Percentiles rank a stretch among this genome's conserved stretches.
These are phyloP conservation scores for Venturia aucupariae DNA, from an alignment of 2,329 filamentous ascomycete species.

Conservation along the genomic window DNA sequence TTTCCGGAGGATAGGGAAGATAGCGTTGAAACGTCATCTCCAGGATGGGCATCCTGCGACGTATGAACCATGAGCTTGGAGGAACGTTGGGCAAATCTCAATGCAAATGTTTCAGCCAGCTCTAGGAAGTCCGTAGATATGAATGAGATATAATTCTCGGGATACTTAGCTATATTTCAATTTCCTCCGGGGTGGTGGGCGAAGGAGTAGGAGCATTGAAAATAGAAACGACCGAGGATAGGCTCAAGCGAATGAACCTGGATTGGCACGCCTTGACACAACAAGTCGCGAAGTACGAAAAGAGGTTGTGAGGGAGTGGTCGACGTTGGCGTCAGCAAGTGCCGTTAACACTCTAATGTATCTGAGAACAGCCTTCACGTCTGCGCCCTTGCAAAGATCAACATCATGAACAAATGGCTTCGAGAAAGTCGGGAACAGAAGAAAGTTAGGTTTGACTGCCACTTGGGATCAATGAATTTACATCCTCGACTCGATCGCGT, in stretches of 20 bases:
- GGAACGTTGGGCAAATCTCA: slow-evolving; percentile 3
- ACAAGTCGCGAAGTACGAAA: not conserved
- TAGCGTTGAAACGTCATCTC: slow-evolving; percentile 31
- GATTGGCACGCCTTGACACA: not conserved
- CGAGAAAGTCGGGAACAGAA: no score
- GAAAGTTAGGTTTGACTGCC: no score
- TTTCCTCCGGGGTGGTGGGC: not conserved
- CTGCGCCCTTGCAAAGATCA: not conserved
- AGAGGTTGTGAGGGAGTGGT: not conserved
- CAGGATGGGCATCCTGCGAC: slow-evolving; percentile 20
- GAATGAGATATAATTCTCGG: not conserved
- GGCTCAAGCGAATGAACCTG: not conserved
- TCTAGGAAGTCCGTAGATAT: slow-evolving; percentile 19
- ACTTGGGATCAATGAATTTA: no score
- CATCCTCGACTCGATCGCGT: no score
- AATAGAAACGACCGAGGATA: not conserved
- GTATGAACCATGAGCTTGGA: not conserved
- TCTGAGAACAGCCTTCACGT: not conserved
- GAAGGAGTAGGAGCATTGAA: not conserved
- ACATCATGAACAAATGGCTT: not conserved
- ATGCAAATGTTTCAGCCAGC: no score
- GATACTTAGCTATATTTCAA: not conserved
- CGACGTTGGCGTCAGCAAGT: not conserved
- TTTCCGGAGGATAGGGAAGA: slow-evolving; percentile 25
- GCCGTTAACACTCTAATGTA: not conserved